Conservation (phyloP, 1,284 basidiomycete genomes). For the Microbotryum violaceum region DNA sequence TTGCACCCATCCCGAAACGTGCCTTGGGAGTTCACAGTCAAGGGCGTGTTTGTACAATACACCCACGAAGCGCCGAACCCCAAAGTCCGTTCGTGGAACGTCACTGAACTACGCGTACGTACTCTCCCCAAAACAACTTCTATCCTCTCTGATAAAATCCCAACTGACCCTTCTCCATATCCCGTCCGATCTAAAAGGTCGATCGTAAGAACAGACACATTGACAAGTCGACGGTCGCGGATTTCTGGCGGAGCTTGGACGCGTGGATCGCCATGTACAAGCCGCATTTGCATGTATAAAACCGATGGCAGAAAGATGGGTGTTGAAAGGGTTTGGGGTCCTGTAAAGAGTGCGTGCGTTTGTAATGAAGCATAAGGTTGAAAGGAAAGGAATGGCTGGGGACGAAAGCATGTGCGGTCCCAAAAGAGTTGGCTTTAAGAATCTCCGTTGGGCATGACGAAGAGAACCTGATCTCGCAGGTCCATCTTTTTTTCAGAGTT, state of each 20-base stretch:
- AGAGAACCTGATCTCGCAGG: too few relatives aligned
- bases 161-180: not conserved
- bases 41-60: conserved; percentile 88
- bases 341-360: too few relatives aligned
- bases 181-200: conserved; percentile 50
- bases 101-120: conserved; percentile 77
- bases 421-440: too few relatives aligned
- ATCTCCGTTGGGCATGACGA: too few relatives aligned
- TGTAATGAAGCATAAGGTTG: too few relatives aligned
- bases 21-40: conserved; percentile 51
- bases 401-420: too few relatives aligned
- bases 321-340: too few relatives aligned
- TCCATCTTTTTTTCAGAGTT: too few relatives aligned
- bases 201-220: conserved; percentile 82
- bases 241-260: conserved; percentile 89
- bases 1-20: not conserved
- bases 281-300: conserved; percentile 40
- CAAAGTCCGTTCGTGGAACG: conserved; percentile 93
- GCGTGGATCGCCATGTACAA: conserved; percentile 73
- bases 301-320: too few relatives aligned
- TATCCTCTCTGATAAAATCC: not conserved
- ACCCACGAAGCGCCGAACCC: conserved; percentile 79
- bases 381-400: too few relatives aligned
- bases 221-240: conserved; percentile 89
- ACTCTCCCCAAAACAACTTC: not conserved